Base-by-base conservation (phyloP, 257 asterid genomes). In the Ligustrum vulgare region DNA sequence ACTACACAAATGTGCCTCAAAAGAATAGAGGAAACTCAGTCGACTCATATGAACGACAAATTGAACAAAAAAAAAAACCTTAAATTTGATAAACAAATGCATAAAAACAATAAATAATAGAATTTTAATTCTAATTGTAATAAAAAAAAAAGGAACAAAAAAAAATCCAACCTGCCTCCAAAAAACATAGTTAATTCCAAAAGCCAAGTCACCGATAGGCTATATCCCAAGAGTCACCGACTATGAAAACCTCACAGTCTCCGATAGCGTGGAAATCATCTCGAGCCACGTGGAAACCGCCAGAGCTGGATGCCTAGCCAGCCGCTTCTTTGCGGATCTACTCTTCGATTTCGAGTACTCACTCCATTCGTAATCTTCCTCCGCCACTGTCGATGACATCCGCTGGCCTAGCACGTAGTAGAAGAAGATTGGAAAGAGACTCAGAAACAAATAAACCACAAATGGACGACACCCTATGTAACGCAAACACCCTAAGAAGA, bases 251-350 rank as follows among this genome's bases (percentile, higher is more conserved):
- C 89, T 87, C 75, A 91, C 83, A 51, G 97, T 91, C 84, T 90
- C 97, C 64, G 91, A 80, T 72, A 91, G 71, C 67, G 94, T 88
- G 34, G 81, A 83, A 71, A 91, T 85, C 70, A 96, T 89, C 84
- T 90, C 97, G 66, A 91, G 68, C 96, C 98, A 91, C 33, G 93
- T 91, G 10, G 91, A 91, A 18, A 94, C 96, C 56, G 98, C 97
- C 81, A 87, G 98, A 83, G 96, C 95, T 72, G 95, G 95, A 86
- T 97, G 72, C 77, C 96, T 84, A 54, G 89, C 83, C 80, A 89
- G 58, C 77, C 93, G 85, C 75, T 82, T 84, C 85, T 82, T 87
- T 13, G 67, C 85, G 79, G 91, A 88, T 88, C 93, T 85, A 72
- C 88, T 82, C 81, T 68, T 80, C 62, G 91, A 80, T 81, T 82